These are phyloP conservation scores for Balakata baccata DNA, from an alignment of 345 rosid genomes.

Conservation along the genomic window DNA sequence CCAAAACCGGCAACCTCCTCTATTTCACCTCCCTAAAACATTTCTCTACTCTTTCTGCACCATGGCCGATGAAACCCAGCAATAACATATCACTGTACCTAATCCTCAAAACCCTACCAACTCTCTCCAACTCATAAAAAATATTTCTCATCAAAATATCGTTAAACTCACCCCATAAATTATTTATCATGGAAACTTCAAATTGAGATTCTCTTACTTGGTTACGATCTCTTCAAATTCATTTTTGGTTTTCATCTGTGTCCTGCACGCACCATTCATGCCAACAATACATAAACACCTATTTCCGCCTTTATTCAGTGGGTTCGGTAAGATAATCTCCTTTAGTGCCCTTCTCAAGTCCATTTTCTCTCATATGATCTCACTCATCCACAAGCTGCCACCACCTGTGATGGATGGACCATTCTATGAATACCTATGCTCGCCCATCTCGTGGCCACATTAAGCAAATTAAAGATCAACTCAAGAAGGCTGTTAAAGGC, in stretches of 20 bases:
- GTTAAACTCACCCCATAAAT: slow-evolving; percentile 11
- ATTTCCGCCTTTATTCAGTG: not conserved
- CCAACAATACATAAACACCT: not conserved
- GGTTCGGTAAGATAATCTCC: not conserved
- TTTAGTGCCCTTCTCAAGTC: not conserved
- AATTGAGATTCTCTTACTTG: not conserved
- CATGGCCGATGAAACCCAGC: too few relatives aligned
- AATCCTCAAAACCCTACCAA: too few relatives aligned
- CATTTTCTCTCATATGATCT: too few relatives aligned
- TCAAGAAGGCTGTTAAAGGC: not conserved
- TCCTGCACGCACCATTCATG: not conserved
- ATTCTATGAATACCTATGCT: slow-evolving; percentile 5
- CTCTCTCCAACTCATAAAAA: too few relatives aligned
- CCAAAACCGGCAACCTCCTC: too few relatives aligned
- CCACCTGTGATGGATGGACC: too few relatives aligned
- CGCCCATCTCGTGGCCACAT: not conserved
- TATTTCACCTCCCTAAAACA: too few relatives aligned
- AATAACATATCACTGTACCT: too few relatives aligned
- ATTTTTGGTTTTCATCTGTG: not conserved
- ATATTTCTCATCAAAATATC: too few relatives aligned
- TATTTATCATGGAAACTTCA: slow-evolving; percentile 3
- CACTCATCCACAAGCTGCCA: too few relatives aligned
- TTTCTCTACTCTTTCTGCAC: too few relatives aligned
- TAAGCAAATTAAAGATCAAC: not conserved
- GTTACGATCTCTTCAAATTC: not conserved